These are phyloP conservation scores for Penicillium brevicompactum DNA, from an alignment of 2,329 filamentous ascomycete species.

Conservation along the genomic window DNA sequence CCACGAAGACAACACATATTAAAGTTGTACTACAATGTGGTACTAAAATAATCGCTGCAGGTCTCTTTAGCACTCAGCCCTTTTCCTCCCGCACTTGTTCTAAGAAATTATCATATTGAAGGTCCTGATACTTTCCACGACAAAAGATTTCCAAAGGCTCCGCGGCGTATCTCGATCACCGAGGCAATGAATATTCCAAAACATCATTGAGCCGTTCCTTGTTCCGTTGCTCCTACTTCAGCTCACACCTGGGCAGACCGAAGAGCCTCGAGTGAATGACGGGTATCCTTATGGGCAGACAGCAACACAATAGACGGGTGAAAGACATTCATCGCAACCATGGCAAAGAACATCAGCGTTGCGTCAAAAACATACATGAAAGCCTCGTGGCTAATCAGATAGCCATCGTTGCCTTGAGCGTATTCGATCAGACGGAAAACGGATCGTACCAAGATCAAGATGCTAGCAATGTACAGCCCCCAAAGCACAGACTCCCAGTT, in stretches of 20 bases:
- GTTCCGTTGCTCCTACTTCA: background rate
- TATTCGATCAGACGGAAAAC: slow-evolving; percentile 25
- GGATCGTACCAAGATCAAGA: slow-evolving; percentile 23
- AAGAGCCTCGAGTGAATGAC: background rate
- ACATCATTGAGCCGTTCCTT: background rate
- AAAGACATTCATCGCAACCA: slow-evolving; percentile 8
- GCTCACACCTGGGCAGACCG: background rate
- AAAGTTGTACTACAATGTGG: no score
- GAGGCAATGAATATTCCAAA: no score
- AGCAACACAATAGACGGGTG: background rate
- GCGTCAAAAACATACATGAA: slow-evolving; percentile 27
- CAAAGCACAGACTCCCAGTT: slow-evolving; percentile 1
- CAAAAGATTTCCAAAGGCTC: no score
- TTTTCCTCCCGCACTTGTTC: no score
- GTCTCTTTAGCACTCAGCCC: no score
- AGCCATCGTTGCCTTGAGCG: slow-evolving; percentile 23
- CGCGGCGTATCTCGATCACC: no score
- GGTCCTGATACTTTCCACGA: no score
- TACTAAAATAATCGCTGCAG: no score
- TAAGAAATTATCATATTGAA: no score
- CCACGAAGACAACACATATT: no score
- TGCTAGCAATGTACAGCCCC: slow-evolving; percentile 7
- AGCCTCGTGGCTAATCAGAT: slow-evolving; percentile 23
- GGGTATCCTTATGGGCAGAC: background rate
- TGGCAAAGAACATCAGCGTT: background rate